phyloP scores from a whole-genome alignment of 31 red algal genomes.

The Porphyra umbilicalis region DNA sequence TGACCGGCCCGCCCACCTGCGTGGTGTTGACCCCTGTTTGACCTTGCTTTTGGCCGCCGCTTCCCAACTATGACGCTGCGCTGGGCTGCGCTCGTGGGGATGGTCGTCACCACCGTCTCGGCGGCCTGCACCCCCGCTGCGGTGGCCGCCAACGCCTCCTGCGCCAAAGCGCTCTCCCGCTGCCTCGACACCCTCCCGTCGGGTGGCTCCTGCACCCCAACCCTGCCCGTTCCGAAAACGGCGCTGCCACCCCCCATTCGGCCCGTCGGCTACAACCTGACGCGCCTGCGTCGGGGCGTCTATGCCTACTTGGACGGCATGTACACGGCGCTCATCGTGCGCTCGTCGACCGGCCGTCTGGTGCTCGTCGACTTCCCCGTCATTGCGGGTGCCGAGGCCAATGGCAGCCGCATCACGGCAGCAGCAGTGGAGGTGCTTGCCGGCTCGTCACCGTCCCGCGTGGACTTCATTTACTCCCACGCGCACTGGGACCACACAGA shows the following conservation, averaged over 20 bases:
- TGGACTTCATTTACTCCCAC: constrained; percentile 60
- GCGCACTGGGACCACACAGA: constrained; percentile 66
- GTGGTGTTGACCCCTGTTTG: no score
- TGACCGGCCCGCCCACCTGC: no score
- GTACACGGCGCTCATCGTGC: constrained; percentile 14
- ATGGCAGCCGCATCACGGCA: constrained; percentile 13
- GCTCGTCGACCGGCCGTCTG: neutral
- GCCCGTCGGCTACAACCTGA: neutral
- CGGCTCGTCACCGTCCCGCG: neutral
- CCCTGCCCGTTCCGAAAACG: neutral
- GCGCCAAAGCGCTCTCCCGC: neutral
- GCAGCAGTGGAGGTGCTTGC: constrained; percentile 10
- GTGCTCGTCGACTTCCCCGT: constrained; percentile 34
- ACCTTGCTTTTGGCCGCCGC: no score
- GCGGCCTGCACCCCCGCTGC: no score
- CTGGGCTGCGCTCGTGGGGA: no score
- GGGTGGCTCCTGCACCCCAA: neutral
- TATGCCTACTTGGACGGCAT: constrained; percentile 17
- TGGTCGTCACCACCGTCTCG: no score
- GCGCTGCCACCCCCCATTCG: neutral
- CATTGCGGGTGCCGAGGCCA: constrained; percentile 6
- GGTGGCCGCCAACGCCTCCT: no score
- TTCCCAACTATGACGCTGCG: no score
- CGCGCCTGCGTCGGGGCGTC: constrained; percentile 12
- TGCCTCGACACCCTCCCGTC: neutral